Evolutionary conservation across 805 yeast genomes (phyloP).

Genomic region (Saccharomycopsis oosterbeekiorum): DNA sequence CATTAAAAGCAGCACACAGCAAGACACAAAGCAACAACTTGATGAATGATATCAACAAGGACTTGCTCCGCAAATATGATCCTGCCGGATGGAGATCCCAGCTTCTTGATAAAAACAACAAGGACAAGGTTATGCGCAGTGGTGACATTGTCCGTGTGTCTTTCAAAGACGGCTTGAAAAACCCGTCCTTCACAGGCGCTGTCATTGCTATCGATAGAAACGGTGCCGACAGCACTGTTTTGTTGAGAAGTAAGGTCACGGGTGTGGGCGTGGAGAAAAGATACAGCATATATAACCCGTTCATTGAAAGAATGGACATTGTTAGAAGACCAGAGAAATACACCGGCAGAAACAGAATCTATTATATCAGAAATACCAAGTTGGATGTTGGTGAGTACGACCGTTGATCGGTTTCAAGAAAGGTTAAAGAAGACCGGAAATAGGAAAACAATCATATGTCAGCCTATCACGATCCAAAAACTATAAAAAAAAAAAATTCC

Average conservation of each 20-base stretch:
- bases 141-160: slow-evolving; percentile 78
- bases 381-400: slow-evolving; percentile 69
- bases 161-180: slow-evolving; percentile 45
- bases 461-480: no score
- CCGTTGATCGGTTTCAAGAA: not conserved
- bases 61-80: slow-evolving; percentile 53
- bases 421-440: no score
- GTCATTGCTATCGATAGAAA: slow-evolving; percentile 67
- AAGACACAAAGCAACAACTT: slow-evolving; percentile 4
- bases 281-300: slow-evolving; percentile 73
- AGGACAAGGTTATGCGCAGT: slow-evolving; percentile 42
- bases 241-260: slow-evolving; percentile 72
- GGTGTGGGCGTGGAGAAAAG: slow-evolving; percentile 81
- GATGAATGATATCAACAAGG: slow-evolving; percentile 30
- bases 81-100: slow-evolving; percentile 59
- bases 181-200: slow-evolving; percentile 67
- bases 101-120: slow-evolving; percentile 37
- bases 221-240: slow-evolving; percentile 62
- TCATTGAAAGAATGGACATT: slow-evolving; percentile 65
- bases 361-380: slow-evolving; percentile 74
- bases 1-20: slow-evolving; percentile 14
- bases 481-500: not conserved
- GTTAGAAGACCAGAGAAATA: slow-evolving; percentile 64
- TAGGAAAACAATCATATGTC: no score
- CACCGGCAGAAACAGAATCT: slow-evolving; percentile 76